These are phyloP conservation scores for Sarocladium kiliense DNA, from an alignment of 2,329 filamentous ascomycete genomes.

Conservation along the genomic window DNA sequence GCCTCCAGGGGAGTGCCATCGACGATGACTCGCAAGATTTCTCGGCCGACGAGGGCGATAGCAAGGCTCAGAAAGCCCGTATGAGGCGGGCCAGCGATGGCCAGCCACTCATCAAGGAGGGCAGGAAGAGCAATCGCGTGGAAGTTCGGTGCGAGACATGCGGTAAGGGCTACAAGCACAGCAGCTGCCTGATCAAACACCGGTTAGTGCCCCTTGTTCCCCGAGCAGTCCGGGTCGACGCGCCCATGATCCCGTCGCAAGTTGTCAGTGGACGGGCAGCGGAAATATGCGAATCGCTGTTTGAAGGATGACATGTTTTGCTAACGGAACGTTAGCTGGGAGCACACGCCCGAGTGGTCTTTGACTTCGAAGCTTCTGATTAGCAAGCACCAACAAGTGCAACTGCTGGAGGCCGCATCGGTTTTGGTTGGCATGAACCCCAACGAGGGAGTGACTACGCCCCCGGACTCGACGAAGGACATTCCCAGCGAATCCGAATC, in stretches of 20 bases:
- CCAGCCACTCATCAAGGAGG: slow-evolving; percentile 73
- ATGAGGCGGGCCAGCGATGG: slow-evolving; percentile 75
- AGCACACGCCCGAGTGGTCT: slow-evolving; percentile 97
- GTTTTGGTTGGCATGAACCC: slow-evolving; percentile 84
- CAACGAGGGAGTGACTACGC: slow-evolving; percentile 48
- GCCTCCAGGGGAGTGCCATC: slow-evolving; percentile 57
- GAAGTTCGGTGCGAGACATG: slow-evolving; percentile 97
- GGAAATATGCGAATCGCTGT: background rate
- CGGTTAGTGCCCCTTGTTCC: slow-evolving; percentile 78
- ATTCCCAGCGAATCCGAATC: slow-evolving; percentile 78
- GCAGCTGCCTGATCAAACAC: slow-evolving; percentile 99
- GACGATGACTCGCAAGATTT: slow-evolving; percentile 61
- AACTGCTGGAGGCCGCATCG: slow-evolving; percentile 93
- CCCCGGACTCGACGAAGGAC: slow-evolving; percentile 61
- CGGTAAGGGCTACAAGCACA: slow-evolving; percentile 99
- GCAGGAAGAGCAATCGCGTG: slow-evolving; percentile 75
- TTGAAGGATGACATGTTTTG: slow-evolving; percentile 10
- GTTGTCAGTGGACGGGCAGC: background rate
- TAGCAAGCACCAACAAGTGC: slow-evolving; percentile 98
- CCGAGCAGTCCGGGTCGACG: background rate
- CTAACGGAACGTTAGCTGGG: slow-evolving; percentile 66
- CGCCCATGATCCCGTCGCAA: no score
- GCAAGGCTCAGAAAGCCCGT: slow-evolving; percentile 42
- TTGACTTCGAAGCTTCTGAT: slow-evolving; percentile 96
- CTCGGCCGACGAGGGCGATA: slow-evolving; percentile 49